Base-by-base conservation (phyloP, 1,284 basidiomycete species). In the Puccinia brachypodii region DNA sequence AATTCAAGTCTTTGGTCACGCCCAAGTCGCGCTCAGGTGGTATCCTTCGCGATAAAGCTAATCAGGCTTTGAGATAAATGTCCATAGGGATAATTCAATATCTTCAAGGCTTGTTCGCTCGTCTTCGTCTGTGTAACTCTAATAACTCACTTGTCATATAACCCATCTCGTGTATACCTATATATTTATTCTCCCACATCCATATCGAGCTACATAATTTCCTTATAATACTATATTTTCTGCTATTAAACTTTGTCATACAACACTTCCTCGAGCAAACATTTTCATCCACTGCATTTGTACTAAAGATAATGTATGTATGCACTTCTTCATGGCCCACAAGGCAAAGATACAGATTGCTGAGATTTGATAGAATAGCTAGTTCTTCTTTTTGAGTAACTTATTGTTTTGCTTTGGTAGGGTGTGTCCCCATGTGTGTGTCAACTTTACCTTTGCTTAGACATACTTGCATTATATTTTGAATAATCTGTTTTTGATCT, bases 21-120 rank as follows among this genome's bases (percentile, higher is more conserved):
- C 47, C 68, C 14, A 50, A 72, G 33, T 44, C 64, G 25, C 38
- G 40, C 9, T 62, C 77, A 31, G 19, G 33, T 14, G 53, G 77
- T 40, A 80, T 80, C 53, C n/a, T 80, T 11, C 77, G 77, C 58
- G 77, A 80, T 62, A 80, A 80, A 64, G 68, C 68, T 19, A 80
- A 80, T 64, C 77, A 72, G 31, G 69, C 56, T 19, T 36, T 72
- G 44, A n/a, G 69, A 25, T 72, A 53, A 53, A 31, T 62, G 11
- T 9, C 64, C 40, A 2, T 3, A 16, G 22, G 22, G 6, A 22
- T 58, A n/a, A 58, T 22, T n/a, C n/a, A n/a, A n/a, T n/a, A n/a
- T n/a, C n/a, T n/a, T n/a, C n/a, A n/a, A n/a, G n/a, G n/a, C n/a
- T n/a, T n/a, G n/a, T n/a, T n/a, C n/a, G n/a, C n/a, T n/a, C n/a